Evolutionary conservation across 2,329 filamentous ascomycete genomes (phyloP).

Genomic region (Tolypocladium nubicola): DNA sequence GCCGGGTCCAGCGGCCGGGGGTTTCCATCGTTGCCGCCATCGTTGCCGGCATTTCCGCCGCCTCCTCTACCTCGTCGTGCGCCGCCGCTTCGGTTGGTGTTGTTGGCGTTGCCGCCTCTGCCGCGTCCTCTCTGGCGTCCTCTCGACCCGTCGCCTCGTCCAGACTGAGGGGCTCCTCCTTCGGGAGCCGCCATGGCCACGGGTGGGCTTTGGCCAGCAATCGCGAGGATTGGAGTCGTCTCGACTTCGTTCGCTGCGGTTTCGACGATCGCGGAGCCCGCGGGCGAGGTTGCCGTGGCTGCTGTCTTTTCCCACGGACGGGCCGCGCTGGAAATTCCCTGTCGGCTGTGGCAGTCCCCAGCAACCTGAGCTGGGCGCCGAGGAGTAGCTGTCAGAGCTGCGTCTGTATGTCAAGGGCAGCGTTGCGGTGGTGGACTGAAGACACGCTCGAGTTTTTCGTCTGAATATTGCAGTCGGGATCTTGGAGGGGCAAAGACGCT

Average conservation of each 20-base stretch:
- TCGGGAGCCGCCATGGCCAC: constrained; percentile 7
- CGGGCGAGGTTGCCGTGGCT: background rate
- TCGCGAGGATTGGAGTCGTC: background rate
- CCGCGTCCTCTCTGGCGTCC: constrained; percentile 34
- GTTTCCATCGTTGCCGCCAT: constrained; percentile 4
- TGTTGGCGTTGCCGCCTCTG: constrained; percentile 18
- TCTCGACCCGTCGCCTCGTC: constrained; percentile 21
- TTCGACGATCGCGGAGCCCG: background rate
- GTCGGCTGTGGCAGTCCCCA: background rate
- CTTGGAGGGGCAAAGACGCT: background rate
- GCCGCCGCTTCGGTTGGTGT: constrained; percentile 14
- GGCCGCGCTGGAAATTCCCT: too few relatives aligned
- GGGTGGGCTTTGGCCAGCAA: background rate
- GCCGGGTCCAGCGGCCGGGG: constrained; percentile 14
- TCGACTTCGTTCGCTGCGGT: background rate
- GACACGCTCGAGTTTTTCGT: background rate
- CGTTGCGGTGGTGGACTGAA: background rate
- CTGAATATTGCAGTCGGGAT: background rate
- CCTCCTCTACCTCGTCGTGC: constrained; percentile 16
- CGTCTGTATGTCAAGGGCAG: background rate
- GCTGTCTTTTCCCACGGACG: background rate
- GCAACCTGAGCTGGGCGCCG: background rate
- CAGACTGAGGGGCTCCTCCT: constrained; percentile 9
- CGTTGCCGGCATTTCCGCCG: constrained; percentile 5
- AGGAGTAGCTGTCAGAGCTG: background rate